Conservation (phyloP, 1,139 yeast genomes). For the Casaregolazyma suthepensis region DNA sequence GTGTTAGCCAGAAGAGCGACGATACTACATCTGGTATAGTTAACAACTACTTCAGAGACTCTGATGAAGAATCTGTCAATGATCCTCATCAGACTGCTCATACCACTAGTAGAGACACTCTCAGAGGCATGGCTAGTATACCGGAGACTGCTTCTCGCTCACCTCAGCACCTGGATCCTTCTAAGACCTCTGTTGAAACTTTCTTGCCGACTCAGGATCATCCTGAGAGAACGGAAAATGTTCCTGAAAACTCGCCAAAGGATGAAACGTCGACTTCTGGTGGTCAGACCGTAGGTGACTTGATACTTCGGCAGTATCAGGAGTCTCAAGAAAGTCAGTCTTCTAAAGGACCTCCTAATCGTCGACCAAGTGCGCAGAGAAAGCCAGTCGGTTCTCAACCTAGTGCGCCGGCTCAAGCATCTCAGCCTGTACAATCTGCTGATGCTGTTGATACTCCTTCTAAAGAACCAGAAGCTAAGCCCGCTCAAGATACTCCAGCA, state of each 20-base stretch:
- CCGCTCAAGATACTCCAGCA: neutral
- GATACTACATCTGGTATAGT: neutral
- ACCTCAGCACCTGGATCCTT: neutral
- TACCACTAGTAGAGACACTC: neutral
- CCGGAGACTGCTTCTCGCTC: neutral
- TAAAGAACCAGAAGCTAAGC: neutral
- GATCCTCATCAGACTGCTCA: neutral
- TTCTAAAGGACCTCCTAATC: neutral
- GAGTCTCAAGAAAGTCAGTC: neutral
- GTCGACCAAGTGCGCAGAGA: neutral
- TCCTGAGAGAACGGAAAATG: neutral
- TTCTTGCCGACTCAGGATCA: neutral
- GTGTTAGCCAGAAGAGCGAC: conserved; percentile 1
- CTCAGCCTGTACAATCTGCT: neutral
- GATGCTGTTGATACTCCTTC: neutral
- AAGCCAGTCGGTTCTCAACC: conserved; percentile 6
- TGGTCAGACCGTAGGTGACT: neutral
- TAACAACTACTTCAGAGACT: neutral
- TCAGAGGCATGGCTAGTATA: neutral
- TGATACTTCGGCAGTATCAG: neutral
- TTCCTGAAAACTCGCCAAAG: neutral
- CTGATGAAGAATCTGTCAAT: neutral
- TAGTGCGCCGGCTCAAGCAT: neutral
- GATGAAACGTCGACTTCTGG: neutral
- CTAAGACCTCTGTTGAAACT: neutral